Evolutionary conservation across 805 yeast species (phyloP).

Genomic region (Kazachstania viticola): DNA sequence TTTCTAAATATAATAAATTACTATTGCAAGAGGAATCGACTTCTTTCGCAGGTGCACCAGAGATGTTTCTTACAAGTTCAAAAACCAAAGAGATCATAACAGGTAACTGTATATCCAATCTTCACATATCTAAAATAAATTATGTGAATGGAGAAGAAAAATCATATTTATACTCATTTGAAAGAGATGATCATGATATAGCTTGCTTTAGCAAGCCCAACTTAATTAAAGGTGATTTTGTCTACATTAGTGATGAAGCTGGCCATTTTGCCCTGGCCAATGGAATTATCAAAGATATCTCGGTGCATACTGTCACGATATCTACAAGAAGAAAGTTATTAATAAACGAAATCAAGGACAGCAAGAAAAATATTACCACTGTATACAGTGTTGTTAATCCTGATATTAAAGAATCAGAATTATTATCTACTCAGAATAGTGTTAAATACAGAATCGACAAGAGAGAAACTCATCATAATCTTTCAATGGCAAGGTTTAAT

Average conservation of each 20-base stretch:
- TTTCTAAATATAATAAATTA: conserved; percentile 60
- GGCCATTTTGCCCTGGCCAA: conserved; percentile 68
- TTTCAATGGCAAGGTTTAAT: conserved; percentile 69
- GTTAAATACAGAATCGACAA: conserved; percentile 58
- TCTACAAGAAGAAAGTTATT: conserved; percentile 44
- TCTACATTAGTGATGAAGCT: conserved; percentile 65
- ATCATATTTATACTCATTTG: conserved; percentile 38
- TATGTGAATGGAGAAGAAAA: conserved; percentile 11
- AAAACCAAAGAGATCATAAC: conserved; percentile 45
- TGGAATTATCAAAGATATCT: conserved; percentile 42
- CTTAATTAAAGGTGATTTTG: conserved; percentile 45
- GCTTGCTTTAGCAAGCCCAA: conserved; percentile 34
- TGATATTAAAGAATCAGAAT: conserved; percentile 2
- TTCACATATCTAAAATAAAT: conserved; percentile 30
- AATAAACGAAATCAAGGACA: conserved; percentile 17
- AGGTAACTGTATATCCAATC: conserved; percentile 47
- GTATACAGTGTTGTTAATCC: conserved; percentile 11
- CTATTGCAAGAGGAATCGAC: conserved; percentile 65
- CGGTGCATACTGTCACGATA: conserved; percentile 34
- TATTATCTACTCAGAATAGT: conserved; percentile 26
- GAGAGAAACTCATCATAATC: conserved; percentile 64
- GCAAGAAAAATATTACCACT: conserved; percentile 1
- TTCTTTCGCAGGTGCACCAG: conserved; percentile 38
- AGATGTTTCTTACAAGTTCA: conserved; percentile 46
- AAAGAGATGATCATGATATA: conserved; percentile 4